Evolutionary conservation across 768 basidiomycete species (phyloP).

Genomic region (Amanita pallidorosea): DNA sequence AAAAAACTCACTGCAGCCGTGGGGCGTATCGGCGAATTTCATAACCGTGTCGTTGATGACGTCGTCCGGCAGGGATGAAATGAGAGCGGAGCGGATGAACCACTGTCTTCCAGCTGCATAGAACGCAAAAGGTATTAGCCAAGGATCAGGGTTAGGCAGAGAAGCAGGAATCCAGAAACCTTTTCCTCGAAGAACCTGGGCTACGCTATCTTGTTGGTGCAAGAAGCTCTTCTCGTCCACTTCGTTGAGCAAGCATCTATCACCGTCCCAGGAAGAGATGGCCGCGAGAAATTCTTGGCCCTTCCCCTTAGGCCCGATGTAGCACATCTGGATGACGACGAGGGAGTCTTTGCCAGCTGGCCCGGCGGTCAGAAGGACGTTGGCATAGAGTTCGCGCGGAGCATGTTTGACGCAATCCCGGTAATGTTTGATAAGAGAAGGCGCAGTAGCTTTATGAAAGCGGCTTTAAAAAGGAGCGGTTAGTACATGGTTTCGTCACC

Average conservation of each 20-base stretch:
- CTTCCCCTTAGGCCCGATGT: conserved; percentile 63
- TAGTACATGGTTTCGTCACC: conserved; percentile 3
- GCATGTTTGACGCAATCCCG: conserved; percentile 88
- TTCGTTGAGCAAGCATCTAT: conserved; percentile 77
- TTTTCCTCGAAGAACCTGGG: conserved; percentile 79
- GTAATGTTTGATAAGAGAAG: conserved; percentile 84
- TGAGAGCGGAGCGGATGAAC: conserved; percentile 83
- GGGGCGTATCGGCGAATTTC: conserved; percentile 73
- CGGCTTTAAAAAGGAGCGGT: conserved; percentile 37
- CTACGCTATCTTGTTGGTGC: conserved; percentile 86
- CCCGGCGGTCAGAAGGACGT: conserved; percentile 84
- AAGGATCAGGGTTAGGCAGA: background rate
- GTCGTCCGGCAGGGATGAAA: conserved; percentile 79
- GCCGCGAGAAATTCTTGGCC: conserved; percentile 70
- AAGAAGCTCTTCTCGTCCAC: conserved; percentile 85
- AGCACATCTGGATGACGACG: conserved; percentile 89
- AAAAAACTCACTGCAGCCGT: conserved; percentile 74
- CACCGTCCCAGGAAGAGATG: conserved; percentile 85
- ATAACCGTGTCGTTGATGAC: conserved; percentile 75
- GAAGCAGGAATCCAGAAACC: conserved; percentile 29
- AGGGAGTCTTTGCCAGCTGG: conserved; percentile 77
- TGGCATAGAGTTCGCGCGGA: conserved; percentile 81
- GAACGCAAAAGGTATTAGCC: background rate
- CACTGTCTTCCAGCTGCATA: conserved; percentile 79
- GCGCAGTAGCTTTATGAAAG: conserved; percentile 79